These are phyloP conservation scores for Mycena kentingensis DNA, from an alignment of 768 basidiomycete species.

Conservation along the genomic window DNA sequence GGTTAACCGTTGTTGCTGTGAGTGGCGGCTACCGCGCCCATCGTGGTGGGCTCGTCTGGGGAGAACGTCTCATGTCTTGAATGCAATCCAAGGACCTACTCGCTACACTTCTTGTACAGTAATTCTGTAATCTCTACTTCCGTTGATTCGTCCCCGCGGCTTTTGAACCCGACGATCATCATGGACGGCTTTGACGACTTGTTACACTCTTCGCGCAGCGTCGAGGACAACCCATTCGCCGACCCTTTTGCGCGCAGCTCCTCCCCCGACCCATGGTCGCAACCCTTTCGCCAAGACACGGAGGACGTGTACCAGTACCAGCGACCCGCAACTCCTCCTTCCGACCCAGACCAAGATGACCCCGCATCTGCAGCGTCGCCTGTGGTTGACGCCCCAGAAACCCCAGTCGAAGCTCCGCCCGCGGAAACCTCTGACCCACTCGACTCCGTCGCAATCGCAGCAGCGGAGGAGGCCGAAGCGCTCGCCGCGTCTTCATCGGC, in stretches of 20 bases:
- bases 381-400: constrained; percentile 37
- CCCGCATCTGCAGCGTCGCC: constrained; percentile 41
- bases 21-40: constrained; percentile 74
- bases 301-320: constrained; percentile 20
- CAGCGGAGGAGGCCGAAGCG: constrained; percentile 31
- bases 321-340: constrained; percentile 18
- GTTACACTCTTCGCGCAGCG: constrained; percentile 58
- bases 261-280: constrained; percentile 80
- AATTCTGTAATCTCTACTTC: constrained; percentile 10
- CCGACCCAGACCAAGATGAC: constrained; percentile 19
- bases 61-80: constrained; percentile 75
- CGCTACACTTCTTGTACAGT: constrained; percentile 1
- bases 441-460: constrained; percentile 38
- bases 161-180: constrained; percentile 3
- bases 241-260: constrained; percentile 69
- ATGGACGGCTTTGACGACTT: constrained; percentile 85
- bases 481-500: constrained; percentile 20
- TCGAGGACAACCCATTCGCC: constrained; percentile 79
- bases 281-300: constrained; percentile 44
- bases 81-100: no score
- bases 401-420: constrained; percentile 25
- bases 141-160: background rate
- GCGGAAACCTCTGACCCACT: constrained; percentile 42
- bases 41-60: constrained; percentile 76
- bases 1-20: constrained; percentile 61